A percentile compares a stretch with the other conserved stretches of the same genome.
phyloP scores from a whole-genome alignment of 2,329 filamentous ascomycete genomes.

The Claviceps sorghi region DNA sequence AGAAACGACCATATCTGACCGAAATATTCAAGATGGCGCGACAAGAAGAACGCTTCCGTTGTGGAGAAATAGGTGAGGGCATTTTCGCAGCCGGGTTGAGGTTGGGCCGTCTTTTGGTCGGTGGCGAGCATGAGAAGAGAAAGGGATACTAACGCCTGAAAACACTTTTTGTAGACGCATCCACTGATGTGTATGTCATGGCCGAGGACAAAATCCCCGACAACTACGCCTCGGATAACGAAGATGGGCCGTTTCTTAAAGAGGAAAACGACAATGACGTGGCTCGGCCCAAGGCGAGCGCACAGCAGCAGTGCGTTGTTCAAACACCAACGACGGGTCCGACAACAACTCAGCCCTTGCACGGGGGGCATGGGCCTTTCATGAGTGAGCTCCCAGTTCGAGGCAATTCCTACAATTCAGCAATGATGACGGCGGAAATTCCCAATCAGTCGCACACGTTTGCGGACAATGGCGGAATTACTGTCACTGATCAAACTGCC shows the following conservation, averaged over 20 bases:
- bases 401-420: slow-evolving; percentile 23
- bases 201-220: slow-evolving; percentile 36
- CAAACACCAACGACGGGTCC: slow-evolving; percentile 22
- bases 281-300: slow-evolving; percentile 19
- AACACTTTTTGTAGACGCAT: slow-evolving; percentile 26
- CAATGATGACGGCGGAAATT: slow-evolving; percentile 29
- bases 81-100: not conserved
- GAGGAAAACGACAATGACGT: slow-evolving; percentile 29
- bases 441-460: slow-evolving; percentile 26
- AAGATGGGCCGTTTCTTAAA: slow-evolving; percentile 24
- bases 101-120: not conserved
- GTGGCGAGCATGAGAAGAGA: not conserved
- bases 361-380: slow-evolving; percentile 21
- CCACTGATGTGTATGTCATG: slow-evolving; percentile 34
- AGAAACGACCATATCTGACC: slow-evolving; percentile 40
- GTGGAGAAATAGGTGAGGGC: slow-evolving; percentile 40
- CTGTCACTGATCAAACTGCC: slow-evolving; percentile 19
- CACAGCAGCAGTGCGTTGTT: slow-evolving; percentile 20
- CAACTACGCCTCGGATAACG: slow-evolving; percentile 32
- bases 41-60: slow-evolving; percentile 39
- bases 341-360: slow-evolving; percentile 18
- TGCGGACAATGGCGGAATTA: slow-evolving; percentile 22
- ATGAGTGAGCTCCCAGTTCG: slow-evolving; percentile 31
- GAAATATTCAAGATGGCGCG: slow-evolving; percentile 49
- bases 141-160: slow-evolving; percentile 3